Percentiles rank a stretch among this genome's conserved stretches.
Evolutionary conservation across 306 rosid species (phyloP).

Genomic region (Pterocarpus macrocarpus): DNA sequence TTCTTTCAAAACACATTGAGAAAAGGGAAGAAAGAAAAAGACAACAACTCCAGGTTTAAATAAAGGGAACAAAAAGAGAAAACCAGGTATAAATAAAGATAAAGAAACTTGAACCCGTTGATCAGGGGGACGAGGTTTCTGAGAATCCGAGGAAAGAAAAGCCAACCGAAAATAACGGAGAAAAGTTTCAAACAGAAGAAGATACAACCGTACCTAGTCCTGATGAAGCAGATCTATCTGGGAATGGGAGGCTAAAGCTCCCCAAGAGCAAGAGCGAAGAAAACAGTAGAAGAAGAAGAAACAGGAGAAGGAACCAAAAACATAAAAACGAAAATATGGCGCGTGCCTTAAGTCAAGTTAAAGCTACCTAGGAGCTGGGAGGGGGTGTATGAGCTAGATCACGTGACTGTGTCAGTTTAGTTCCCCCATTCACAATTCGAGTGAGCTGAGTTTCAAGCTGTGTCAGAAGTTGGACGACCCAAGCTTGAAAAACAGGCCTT

Average conservation of each 20-base stretch:
- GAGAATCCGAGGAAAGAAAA: neutral
- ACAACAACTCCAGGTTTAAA: neutral
- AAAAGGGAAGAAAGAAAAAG: no score
- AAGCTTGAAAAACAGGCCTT: neutral
- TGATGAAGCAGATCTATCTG: constrained; percentile 52
- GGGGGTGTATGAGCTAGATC: constrained; percentile 40
- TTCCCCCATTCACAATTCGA: neutral
- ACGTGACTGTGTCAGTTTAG: constrained; percentile 79
- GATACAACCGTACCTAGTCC: constrained; percentile 13
- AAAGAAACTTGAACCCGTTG: neutral
- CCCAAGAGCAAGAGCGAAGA: neutral
- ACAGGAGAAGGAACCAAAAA: neutral
- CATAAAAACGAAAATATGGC: constrained; percentile 46
- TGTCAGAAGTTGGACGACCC: constrained; percentile 21
- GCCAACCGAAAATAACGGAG: neutral
- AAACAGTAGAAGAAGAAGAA: neutral
- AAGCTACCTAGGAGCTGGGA: neutral
- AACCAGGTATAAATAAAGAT: no score
- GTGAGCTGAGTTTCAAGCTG: neutral
- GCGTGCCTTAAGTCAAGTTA: constrained; percentile 58
- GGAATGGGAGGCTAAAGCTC: constrained; percentile 9
- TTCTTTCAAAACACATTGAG: neutral
- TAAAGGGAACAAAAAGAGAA: neutral
- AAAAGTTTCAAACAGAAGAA: constrained; percentile 25
- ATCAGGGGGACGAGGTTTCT: neutral